Evolutionary conservation across 495 filamentous ascomycete species (phyloP), one percentile per base, ranked within the genome.

Genomic region (Penicillium macrosclerotiorum): DNA sequence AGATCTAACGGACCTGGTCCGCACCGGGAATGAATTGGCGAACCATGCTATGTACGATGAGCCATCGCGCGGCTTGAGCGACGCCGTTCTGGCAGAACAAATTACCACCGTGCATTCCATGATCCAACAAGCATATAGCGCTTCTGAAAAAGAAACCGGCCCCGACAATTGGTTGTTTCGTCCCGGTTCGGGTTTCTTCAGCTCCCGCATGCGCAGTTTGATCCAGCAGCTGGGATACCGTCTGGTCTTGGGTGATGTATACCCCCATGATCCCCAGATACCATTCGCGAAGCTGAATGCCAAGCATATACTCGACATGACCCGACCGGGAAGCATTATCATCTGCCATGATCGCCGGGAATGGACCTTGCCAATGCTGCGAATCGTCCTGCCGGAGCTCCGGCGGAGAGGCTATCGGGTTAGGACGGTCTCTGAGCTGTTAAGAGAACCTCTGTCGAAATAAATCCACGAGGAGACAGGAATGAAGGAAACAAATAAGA

Each of bases 21-120:
- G 72, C 14, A 68, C 60, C 11, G 84, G 84, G 5, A 81, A 84
- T 54, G 87, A 91, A 60, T 72, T 91, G 8, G 89, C 77, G 32
- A 94, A 94, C 63, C 89, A 95, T 63, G 89, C 84, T 3, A 90
- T 90, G 86, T 72, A 76, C 58, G 89, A 95, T 66, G 87, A 92
- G 66, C 80, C 86, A 4, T 82, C 80, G 18, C 67, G 78, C 41
- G 63, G 57, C 5, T 47, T 78, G 11, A 60, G 53, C 34, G 51
- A 74, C 18, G 56, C 47, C 4, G 51, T 54, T 2, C 60, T 79
- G 8, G 33, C 43, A 3, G 60, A 59, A 3, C 67, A 78, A 44
- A 71, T 80, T 9, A 46, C 34, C 6, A 39, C 52, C 2, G 72
- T 77, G 9, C 67, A 79, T 42, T 38, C 37, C 0, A 64, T 74